A percentile compares a stretch with the other conserved stretches of the same genome.
phyloP scores from a whole-genome alignment of 1,284 basidiomycete genomes.

The Leccinum fuscescens region DNA sequence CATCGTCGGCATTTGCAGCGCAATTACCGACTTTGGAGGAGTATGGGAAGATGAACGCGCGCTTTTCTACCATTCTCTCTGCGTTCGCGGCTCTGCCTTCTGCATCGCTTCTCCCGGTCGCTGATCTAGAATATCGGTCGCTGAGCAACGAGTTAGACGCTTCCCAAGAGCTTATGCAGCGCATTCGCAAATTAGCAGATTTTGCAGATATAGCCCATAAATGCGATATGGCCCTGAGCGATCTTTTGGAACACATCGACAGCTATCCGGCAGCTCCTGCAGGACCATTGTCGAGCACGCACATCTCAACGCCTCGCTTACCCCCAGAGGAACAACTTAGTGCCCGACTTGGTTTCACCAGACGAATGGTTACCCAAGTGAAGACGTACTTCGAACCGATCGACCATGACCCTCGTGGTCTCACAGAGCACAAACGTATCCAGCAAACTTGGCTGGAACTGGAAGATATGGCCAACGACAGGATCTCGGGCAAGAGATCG shows the following conservation, averaged over 20 bases:
- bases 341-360: conserved; percentile 61
- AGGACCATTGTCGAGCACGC: conserved; percentile 50
- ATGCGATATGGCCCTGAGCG: conserved; percentile 76
- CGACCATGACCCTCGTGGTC: conserved; percentile 55
- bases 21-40: conserved; percentile 53
- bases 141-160: conserved; percentile 56
- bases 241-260: conserved; percentile 79
- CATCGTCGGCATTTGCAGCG: conserved; percentile 36
- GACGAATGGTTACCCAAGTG: conserved; percentile 47
- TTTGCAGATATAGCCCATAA: conserved; percentile 47
- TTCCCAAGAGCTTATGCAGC: conserved; percentile 48
- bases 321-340: conserved; percentile 65
- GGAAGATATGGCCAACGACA: conserved; percentile 73
- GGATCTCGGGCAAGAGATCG: conserved; percentile 57
- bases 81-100: conserved; percentile 50
- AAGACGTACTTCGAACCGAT: conserved; percentile 40
- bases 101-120: conserved; percentile 38
- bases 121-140: conserved; percentile 58
- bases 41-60: conserved; percentile 42
- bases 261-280: conserved; percentile 62
- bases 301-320: conserved; percentile 39
- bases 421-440: conserved; percentile 58
- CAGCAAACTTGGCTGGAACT: conserved; percentile 77
- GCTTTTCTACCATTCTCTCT: conserved; percentile 46
- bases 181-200: conserved; percentile 51